phyloP scores from a whole-genome alignment of 2,329 filamentous ascomycete species.

The Cordyceps sp. region DNA sequence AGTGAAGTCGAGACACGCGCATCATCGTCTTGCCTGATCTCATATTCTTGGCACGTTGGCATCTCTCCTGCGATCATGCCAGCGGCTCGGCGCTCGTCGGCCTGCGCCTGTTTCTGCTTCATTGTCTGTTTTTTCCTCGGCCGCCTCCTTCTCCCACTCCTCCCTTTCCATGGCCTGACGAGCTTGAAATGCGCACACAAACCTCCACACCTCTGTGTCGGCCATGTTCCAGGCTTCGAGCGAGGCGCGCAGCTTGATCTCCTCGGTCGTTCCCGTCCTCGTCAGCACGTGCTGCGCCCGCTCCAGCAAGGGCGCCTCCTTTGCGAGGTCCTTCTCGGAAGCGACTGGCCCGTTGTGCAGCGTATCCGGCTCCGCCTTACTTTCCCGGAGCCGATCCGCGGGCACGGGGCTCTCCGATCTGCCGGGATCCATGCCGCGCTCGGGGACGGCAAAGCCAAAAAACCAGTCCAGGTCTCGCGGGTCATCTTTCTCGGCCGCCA shows the following conservation, averaged over 20 bases:
- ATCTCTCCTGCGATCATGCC: background rate
- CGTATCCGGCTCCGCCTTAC: constrained; percentile 9
- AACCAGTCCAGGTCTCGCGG: constrained; percentile 72
- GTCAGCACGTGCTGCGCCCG: constrained; percentile 31
- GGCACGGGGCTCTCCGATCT: constrained; percentile 9
- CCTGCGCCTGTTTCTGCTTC: background rate
- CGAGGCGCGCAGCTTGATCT: constrained; percentile 31
- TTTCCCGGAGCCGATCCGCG: constrained; percentile 7
- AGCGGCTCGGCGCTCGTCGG: background rate
- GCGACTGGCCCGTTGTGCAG: constrained; percentile 31
- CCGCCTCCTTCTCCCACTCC: constrained; percentile 56
- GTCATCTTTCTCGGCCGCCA: constrained; percentile 50
- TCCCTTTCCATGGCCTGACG: constrained; percentile 43
- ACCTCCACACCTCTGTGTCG: constrained; percentile 65
- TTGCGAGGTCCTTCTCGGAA: constrained; percentile 31
- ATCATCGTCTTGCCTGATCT: too few species aligned
- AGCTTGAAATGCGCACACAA: constrained; percentile 51
- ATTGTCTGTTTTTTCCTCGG: constrained; percentile 6
- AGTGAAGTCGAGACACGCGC: too few species aligned
- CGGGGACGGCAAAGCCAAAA: constrained; percentile 71
- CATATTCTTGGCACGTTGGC: too few species aligned
- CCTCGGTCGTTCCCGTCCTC: constrained; percentile 23
- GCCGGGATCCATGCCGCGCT: constrained; percentile 27
- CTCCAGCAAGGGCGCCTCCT: constrained; percentile 36
- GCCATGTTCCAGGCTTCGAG: constrained; percentile 53